Percentiles rank a stretch among this genome's conserved stretches.
phyloP scores from a whole-genome alignment of 306 rosid species.

The Castanea sativa region DNA sequence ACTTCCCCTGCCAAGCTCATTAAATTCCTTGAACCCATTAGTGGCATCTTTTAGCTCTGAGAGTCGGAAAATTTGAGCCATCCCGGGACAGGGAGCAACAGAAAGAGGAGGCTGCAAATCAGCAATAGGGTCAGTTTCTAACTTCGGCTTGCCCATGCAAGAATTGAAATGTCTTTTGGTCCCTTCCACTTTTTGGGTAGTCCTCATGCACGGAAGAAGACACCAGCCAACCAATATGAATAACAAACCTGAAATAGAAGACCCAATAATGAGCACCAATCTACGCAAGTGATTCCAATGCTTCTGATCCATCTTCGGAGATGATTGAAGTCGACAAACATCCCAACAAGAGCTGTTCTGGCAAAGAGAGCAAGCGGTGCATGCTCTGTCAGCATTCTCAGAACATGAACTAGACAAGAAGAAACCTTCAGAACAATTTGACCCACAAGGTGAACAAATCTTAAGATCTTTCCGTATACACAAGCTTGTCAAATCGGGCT shows the following conservation, averaged over 20 bases:
- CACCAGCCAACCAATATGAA: slow-evolving; percentile 56
- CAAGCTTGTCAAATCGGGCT: slow-evolving; percentile 64
- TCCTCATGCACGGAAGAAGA: slow-evolving; percentile 24
- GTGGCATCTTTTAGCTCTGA: slow-evolving; percentile 93
- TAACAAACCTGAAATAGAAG: slow-evolving; percentile 47
- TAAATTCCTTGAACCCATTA: slow-evolving; percentile 92
- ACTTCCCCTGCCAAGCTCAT: slow-evolving; percentile 90
- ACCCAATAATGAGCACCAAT: slow-evolving; percentile 49
- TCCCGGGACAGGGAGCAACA: slow-evolving; percentile 59
- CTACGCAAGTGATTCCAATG: slow-evolving; percentile 51
- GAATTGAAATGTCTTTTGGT: slow-evolving; percentile 58
- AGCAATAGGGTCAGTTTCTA: slow-evolving; percentile 43
- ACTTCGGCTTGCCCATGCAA: slow-evolving; percentile 51
- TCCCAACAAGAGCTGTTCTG: slow-evolving; percentile 81
- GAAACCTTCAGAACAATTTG: slow-evolving; percentile 71
- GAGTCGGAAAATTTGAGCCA: slow-evolving; percentile 86
- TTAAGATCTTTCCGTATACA: slow-evolving; percentile 67
- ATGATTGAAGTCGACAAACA: slow-evolving; percentile 53
- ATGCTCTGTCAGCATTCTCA: slow-evolving; percentile 60
- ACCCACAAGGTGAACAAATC: slow-evolving; percentile 87
- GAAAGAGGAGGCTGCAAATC: slow-evolving; percentile 40
- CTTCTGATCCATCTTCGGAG: slow-evolving; percentile 34
- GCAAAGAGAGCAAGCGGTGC: slow-evolving; percentile 94
- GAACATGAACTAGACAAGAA: slow-evolving; percentile 85
- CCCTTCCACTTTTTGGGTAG: slow-evolving; percentile 5